A percentile compares a stretch with the other conserved stretches of the same genome.
These are phyloP conservation scores for Monosporascus cannonballus DNA, from an alignment of 2,329 filamentous ascomycete genomes.

Conservation along the genomic window DNA sequence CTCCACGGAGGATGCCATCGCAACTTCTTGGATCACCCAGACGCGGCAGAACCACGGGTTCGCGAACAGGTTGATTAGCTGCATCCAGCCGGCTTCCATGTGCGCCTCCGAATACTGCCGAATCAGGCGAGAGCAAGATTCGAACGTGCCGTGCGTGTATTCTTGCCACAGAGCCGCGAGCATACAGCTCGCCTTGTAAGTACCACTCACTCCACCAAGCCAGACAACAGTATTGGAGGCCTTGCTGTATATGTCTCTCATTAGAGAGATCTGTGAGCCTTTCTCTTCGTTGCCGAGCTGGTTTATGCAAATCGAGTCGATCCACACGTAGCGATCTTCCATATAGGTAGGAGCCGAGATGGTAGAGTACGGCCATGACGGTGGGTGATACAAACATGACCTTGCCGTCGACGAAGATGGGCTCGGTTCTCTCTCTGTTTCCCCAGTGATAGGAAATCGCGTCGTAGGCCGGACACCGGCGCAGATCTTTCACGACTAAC, in stretches of 20 bases:
- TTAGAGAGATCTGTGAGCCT: slow-evolving; percentile 6
- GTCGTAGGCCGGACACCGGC: neutral
- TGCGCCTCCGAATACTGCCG: neutral
- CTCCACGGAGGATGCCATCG: slow-evolving; percentile 6
- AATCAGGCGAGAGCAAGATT: neutral
- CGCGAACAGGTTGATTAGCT: neutral
- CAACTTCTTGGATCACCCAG: slow-evolving; percentile 7
- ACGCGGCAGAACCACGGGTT: slow-evolving; percentile 5
- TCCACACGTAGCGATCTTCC: slow-evolving; percentile 2
- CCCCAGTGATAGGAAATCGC: neutral
- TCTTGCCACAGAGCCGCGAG: neutral
- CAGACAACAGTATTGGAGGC: neutral
- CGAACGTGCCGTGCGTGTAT: neutral
- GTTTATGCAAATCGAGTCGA: slow-evolving; percentile 10
- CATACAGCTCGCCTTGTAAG: neutral
- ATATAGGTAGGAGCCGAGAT: neutral
- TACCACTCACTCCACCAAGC: neutral
- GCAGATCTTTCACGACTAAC: neutral
- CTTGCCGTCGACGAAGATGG: neutral
- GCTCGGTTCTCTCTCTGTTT: neutral
- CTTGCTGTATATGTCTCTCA: slow-evolving; percentile 7
- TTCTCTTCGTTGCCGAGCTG: slow-evolving; percentile 4
- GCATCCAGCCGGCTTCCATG: neutral
- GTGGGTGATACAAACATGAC: slow-evolving; percentile 4
- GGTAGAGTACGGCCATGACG: neutral